Base-by-base conservation (phyloP, 306 rosid species). In the Castanea mollissima region DNA sequence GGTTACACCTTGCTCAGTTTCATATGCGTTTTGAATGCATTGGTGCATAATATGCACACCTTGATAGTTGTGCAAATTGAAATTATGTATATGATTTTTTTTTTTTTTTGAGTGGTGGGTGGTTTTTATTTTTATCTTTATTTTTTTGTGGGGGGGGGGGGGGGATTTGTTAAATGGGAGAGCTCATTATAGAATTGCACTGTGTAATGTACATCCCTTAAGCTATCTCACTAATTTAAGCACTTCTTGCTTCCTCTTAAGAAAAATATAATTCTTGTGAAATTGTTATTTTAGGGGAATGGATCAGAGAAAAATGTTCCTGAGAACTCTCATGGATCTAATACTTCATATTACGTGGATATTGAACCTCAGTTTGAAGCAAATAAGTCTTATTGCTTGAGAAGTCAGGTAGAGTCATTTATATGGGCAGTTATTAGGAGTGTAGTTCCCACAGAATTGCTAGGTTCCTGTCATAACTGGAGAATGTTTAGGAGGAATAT, bases 381-480 rank as follows among this genome's bases (percentile, higher is more conserved):
- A 21, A 83, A 89, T 62, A 85, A 83, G 83, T 83, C 86, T 46
- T 85, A 73, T 77, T 87, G 97, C 84, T 81, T 85, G 49, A 94
- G 69, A 86, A 89, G 85, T 85, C 99, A 92, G 89, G 95, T 94
- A 58, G 95, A 85, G 34, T 91, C 99, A 29, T 94, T 85, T 81
- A 80, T 92, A 76, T 94, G 99, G 99, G 99, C 99, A 77, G 93
- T 82, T 81, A 92, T 93, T 80, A 85, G 95, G 78, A 88, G 94
- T 77, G 74, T 94, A 57, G 82, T 94, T 77, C 97, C 99, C 73
- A 74, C 82, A 4, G 95, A 94, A 69, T 81, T 94, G 83, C 82
- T 94, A 60, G 99, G 99, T 88, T 81, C 81, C 91, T 84, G 12
- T 82, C 86, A 41, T 71, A 87, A 90, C 77, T 88, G 93, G 97